A percentile compares a stretch with the other conserved stretches of the same genome.
Conservation (phyloP, 768 basidiomycete species). For the Termitomyces sp. region DNA sequence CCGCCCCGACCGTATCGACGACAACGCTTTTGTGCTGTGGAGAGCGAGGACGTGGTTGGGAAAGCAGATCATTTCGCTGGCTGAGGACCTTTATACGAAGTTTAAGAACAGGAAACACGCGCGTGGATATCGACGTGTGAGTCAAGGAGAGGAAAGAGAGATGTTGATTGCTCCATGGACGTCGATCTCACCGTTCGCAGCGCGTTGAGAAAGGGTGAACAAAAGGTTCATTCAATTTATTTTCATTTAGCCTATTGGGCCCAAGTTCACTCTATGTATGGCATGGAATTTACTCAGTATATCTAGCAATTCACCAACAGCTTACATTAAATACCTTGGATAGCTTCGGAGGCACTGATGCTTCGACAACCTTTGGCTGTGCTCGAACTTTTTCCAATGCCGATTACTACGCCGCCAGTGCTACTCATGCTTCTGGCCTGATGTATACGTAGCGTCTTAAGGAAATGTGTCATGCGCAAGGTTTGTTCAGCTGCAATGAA, state of each 20-base stretch:
- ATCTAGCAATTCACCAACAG: neutral
- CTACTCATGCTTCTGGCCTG: no score
- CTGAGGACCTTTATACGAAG: neutral
- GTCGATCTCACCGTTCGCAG: neutral
- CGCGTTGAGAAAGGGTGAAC: neutral
- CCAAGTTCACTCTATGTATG: neutral
- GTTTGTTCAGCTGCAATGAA: no score
- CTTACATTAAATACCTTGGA: neutral
- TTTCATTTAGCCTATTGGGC: no score
- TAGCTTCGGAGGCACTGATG: no score
- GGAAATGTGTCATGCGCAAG: no score
- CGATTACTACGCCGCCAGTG: no score
- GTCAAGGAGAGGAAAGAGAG: neutral
- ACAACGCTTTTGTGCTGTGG: conserved; percentile 23
- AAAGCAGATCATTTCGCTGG: conserved; percentile 1
- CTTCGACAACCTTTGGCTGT: no score
- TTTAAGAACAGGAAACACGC: neutral
- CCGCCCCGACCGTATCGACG: conserved; percentile 57
- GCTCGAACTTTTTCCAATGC: no score
- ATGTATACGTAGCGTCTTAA: no score
- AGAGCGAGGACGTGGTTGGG: conserved; percentile 14
- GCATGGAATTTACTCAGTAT: neutral
- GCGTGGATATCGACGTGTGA: neutral
- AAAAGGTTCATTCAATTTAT: neutral
- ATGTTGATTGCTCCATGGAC: neutral